phyloP scores from a whole-genome alignment of 1,139 yeast genomes.

The Magnusiomyces ingens region DNA sequence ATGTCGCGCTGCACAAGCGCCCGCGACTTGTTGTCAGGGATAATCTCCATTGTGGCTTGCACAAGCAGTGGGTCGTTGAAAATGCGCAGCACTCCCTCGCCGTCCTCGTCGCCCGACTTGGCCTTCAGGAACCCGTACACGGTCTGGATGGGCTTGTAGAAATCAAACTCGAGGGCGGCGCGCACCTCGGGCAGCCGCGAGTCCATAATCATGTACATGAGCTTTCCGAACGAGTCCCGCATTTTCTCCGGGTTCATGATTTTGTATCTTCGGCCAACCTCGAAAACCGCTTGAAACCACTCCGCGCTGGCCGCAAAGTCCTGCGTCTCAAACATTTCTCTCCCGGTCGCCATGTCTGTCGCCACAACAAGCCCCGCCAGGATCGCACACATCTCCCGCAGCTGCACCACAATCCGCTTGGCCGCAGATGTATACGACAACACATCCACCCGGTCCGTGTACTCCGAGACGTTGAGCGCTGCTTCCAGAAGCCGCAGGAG shows the following conservation, averaged over 20 bases:
- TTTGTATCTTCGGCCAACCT: slow-evolving; percentile 69
- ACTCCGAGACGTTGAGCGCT: slow-evolving; percentile 65
- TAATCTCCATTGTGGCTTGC: slow-evolving; percentile 58
- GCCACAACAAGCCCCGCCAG: slow-evolving; percentile 69
- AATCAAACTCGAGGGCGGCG: slow-evolving; percentile 62
- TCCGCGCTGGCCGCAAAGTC: slow-evolving; percentile 58
- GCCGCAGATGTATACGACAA: slow-evolving; percentile 55
- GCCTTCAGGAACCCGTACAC: slow-evolving; percentile 45
- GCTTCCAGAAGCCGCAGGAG: slow-evolving; percentile 57
- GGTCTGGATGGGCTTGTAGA: slow-evolving; percentile 61
- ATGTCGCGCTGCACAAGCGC: slow-evolving; percentile 48
- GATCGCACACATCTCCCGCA: slow-evolving; percentile 66
- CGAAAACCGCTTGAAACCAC: slow-evolving; percentile 63
- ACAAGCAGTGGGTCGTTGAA: slow-evolving; percentile 51
- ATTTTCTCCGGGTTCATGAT: slow-evolving; percentile 74
- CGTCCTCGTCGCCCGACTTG: slow-evolving; percentile 27
- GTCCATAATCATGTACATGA: slow-evolving; percentile 77
- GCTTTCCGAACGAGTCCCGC: slow-evolving; percentile 67
- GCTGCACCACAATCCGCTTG: slow-evolving; percentile 58
- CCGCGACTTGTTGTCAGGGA: slow-evolving; percentile 50
- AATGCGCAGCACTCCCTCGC: slow-evolving; percentile 35
- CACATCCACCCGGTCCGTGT: slow-evolving; percentile 68
- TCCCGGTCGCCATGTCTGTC: slow-evolving; percentile 60
- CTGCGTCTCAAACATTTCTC: slow-evolving; percentile 38
- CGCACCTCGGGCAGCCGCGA: slow-evolving; percentile 62